Base-by-base conservation (phyloP, 2,329 filamentous ascomycete genomes). In the Alternaria gansuensis region DNA sequence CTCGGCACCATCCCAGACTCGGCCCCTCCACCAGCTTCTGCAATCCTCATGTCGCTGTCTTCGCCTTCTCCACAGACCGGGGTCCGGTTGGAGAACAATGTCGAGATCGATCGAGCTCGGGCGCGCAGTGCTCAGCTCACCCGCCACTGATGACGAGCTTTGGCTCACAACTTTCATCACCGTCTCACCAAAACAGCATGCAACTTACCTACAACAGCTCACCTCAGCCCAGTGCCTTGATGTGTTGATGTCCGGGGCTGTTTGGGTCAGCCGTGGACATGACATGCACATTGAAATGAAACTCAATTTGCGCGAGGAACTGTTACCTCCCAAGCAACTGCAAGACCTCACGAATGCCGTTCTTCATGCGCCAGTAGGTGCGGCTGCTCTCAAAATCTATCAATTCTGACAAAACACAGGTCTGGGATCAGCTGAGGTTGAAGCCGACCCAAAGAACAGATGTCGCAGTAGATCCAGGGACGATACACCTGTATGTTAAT, bases 141-240 rank as follows among this genome's bases (percentile, higher is more conserved):
- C 70, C 14, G 56, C 52, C 29, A 57, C 63, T 8, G 50, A 70
- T 33, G 57, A 75, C 29, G 72, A 77, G 65, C 72, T 78, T n/a
- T 76, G 72, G 73, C 69, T 76, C 56, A 72, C 59, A 28, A 73
- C 74, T 41, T 72, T 72, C 61, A 74, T 77, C 66, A 75, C 74
- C 28, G 51, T 76, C 63, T 74, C 69, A 72, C 62, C 69, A 54
- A 59, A 65, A 48, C 68, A 71, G 57, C 37, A 66, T 26, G 55
- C 53, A 44, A 63, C 60, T 74, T 63, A 75, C 46, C 17, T 73
- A 17, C 54, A 70, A 28, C 62, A 70, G 33, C 54, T 69, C 26
- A 58, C 57, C 31, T 33, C 60, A 13, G n/a, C 21, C 17, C 61
- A 52, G 26, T 40, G 71, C 7, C 54, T 75, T 8, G 58, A 61